phyloP scores from a whole-genome alignment of 352 stramenopile genomes.

The Ophiocytium majus region DNA sequence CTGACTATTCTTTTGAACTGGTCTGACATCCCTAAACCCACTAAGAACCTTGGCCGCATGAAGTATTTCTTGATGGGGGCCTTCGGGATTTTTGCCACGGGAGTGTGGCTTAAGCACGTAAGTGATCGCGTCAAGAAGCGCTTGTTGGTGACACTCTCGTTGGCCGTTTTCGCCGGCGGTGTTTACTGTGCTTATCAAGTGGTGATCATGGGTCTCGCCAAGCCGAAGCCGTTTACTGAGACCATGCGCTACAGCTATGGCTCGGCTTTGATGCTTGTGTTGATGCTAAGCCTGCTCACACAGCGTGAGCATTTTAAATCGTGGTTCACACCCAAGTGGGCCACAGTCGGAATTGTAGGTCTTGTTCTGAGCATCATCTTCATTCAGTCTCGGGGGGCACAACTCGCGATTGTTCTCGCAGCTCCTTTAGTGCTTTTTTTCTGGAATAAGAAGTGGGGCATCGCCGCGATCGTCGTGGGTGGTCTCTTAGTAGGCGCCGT shows the following conservation, averaged over 20 bases:
- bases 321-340: background rate
- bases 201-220: too few species aligned
- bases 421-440: background rate
- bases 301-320: background rate
- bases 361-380: too few species aligned
- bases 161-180: background rate
- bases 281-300: background rate
- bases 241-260: constrained; percentile 8
- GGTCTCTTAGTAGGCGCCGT: background rate
- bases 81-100: background rate
- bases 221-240: background rate
- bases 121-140: background rate
- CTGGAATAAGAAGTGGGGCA: background rate
- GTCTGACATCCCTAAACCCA: background rate
- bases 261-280: background rate
- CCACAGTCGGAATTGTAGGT: background rate
- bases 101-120: background rate
- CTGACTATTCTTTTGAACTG: background rate
- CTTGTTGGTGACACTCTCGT: background rate
- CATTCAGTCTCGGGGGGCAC: background rate
- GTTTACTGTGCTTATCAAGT: too few species aligned
- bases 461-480: too few species aligned
- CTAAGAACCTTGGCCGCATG: background rate
- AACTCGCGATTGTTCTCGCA: background rate
- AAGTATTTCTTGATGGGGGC: background rate